A percentile compares a stretch with the other conserved stretches of the same genome.
phyloP scores from a whole-genome alignment of 139 green algal genomes.

The Micractinium conductrix region DNA sequence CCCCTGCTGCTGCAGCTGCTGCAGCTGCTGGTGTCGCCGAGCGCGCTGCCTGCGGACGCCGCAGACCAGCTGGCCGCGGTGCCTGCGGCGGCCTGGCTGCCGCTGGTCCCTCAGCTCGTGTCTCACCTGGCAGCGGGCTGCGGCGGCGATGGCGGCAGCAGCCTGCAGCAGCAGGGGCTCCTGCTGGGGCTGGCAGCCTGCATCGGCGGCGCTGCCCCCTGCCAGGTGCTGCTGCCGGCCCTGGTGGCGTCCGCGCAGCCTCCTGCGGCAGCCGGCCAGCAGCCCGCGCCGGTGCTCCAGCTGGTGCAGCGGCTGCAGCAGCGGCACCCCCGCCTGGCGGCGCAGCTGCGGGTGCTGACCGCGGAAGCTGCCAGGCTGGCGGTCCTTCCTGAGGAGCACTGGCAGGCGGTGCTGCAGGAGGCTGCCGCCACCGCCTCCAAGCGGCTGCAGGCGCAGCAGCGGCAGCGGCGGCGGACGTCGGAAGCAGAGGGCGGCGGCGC shows the following conservation, averaged over 20 bases:
- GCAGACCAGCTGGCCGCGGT: not conserved
- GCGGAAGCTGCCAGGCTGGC: conserved; percentile 53
- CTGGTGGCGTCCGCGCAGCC: conserved; percentile 43
- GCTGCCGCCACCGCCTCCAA: conserved; percentile 18
- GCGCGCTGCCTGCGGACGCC: not conserved
- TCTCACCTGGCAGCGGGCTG: conserved; percentile 45
- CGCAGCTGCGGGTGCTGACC: conserved; percentile 39
- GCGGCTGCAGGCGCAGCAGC: conserved; percentile 51
- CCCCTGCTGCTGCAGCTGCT: conserved; percentile 6
- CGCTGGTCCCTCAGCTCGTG: conserved; percentile 67
- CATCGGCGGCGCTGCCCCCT: conserved; percentile 51
- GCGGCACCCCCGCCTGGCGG: conserved; percentile 8
- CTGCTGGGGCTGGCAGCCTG: conserved; percentile 32
- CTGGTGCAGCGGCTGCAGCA: conserved; percentile 7
- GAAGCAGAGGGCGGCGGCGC: not conserved
- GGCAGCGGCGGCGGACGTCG: conserved; percentile 45
- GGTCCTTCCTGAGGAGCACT: conserved; percentile 74
- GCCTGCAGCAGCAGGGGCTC: not conserved
- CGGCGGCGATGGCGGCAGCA: not conserved
- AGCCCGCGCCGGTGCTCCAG: conserved; percentile 33
- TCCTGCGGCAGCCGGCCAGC: not conserved
- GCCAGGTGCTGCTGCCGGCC: conserved; percentile 66
- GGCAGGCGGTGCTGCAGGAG: conserved; percentile 52
- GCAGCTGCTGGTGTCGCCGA: not conserved
- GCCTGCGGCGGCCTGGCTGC: conserved; percentile 54